These are phyloP conservation scores for Torulaspora globosa DNA, from an alignment of 1,139 yeast genomes.

Conservation along the genomic window DNA sequence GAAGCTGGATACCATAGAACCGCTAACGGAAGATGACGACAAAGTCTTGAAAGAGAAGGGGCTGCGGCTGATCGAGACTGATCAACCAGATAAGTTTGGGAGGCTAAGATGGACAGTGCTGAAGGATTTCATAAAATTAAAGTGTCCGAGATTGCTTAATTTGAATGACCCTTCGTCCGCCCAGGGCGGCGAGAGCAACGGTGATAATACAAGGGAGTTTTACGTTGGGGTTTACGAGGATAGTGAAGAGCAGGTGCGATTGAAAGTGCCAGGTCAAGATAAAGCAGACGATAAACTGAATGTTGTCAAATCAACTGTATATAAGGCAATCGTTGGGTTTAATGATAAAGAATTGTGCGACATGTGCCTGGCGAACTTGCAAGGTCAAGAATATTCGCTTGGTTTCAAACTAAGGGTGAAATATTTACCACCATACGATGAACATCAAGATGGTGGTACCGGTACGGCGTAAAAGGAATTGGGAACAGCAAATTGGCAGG, in stretches of 20 bases:
- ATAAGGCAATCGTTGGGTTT: constrained; percentile 34
- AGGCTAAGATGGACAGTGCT: constrained; percentile 36
- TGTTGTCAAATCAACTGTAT: constrained; percentile 23
- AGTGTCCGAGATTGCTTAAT: constrained; percentile 31
- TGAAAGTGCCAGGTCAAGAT: constrained; percentile 14
- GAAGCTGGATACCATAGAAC: constrained; percentile 24
- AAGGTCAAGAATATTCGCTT: constrained; percentile 30
- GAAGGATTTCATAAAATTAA: constrained; percentile 35
- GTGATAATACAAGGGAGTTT: constrained; percentile 33
- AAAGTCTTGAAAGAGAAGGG: constrained; percentile 9
- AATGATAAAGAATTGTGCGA: constrained; percentile 32
- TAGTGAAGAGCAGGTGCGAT: constrained; percentile 25
- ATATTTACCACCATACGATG: constrained; percentile 28
- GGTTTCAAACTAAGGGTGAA: constrained; percentile 28
- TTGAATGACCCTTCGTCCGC: constrained; percentile 11
- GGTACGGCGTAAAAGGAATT: constrained; percentile 2
- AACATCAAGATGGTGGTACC: constrained; percentile 9
- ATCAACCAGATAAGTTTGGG: constrained; percentile 29
- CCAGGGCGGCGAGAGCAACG: constrained; percentile 8
- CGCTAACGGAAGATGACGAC: constrained; percentile 13
- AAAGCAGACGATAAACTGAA: constrained; percentile 3
- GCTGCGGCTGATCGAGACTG: constrained; percentile 10
- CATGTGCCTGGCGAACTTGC: constrained; percentile 24
- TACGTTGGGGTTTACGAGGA: constrained; percentile 38
- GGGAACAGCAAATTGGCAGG: not conserved